These are phyloP conservation scores for Gossypium turneri DNA, from an alignment of 345 rosid genomes.

Conservation along the genomic window DNA sequence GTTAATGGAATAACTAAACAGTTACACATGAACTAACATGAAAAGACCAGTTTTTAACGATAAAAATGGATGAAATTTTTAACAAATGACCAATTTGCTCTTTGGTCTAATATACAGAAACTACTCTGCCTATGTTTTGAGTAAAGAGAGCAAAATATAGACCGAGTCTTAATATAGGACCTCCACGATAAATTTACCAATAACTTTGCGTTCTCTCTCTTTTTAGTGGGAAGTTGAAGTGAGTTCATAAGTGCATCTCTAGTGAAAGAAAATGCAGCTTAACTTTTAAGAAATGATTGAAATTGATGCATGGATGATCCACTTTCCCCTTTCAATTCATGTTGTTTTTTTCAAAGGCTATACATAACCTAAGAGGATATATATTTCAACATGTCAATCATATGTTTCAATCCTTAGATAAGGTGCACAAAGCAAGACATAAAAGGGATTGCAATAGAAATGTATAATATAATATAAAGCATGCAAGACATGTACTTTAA, in stretches of 20 bases:
- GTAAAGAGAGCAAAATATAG: no score
- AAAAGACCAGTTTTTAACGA: no score
- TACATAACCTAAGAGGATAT: neutral
- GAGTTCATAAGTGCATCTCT: slow-evolving; percentile 9
- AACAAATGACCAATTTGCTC: no score
- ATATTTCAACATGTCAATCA: neutral
- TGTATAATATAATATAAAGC: no score
- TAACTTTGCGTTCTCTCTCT: neutral
- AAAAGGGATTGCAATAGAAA: neutral
- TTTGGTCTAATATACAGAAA: no score
- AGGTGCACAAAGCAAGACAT: neutral
- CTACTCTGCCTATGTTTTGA: no score
- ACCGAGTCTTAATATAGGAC: no score
- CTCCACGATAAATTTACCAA: no score
- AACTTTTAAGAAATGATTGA: slow-evolving; percentile 17
- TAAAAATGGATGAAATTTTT: no score
- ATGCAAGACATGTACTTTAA: neutral
- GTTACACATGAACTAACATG: no score
- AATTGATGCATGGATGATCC: slow-evolving; percentile 16
- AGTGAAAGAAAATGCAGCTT: neutral
- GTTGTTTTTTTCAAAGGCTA: neutral
- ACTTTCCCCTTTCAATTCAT: slow-evolving; percentile 4
- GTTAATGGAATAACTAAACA: no score
- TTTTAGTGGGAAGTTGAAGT: neutral
- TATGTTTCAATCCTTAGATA: neutral